Evolutionary conservation across 768 basidiomycete species (phyloP), one percentile per base, ranked within the genome.

Genomic region (Boletus sensibilis): DNA sequence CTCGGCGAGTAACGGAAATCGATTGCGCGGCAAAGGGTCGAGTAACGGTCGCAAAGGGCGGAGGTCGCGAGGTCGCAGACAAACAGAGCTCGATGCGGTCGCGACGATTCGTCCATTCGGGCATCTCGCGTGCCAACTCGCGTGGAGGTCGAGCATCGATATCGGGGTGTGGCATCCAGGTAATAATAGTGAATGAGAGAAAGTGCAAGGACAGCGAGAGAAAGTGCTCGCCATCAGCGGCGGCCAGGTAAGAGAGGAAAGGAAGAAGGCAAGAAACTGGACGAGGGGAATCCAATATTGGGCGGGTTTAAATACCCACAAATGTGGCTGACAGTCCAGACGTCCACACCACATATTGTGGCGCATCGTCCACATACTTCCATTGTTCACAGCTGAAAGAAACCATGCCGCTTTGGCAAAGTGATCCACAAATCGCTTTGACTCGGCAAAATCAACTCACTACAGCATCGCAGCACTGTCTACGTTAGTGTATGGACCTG

Each of bases 261-360:
- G 34, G 38, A 14, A 44, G 47, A 31, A 35, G 29, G 16, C 11
- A 38, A 25, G 34, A 11, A 40, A 5, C 14, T 21, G 43, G 38
- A 29, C 12, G 57, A 38, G 16, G 37, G 18, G 13, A 37, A 11
- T 38, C 31, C 16, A 31, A 31, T 6, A 35, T 16, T 42, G 39
- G 49, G 25, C 23, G 37, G 9, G 42, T 7, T 62, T 60, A 62
- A 50, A 60, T 60, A 60, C 60, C 38, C 4, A 7, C 18, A 9
- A 40, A 1, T 11, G 59, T 29, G 59, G 59, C 59, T 60, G 59
- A 62, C 59, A 14, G 23, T 35, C 20, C 9, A 16, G 9, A 21
- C 13, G 54, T 34, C 25, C 29, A 38, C 41, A 55, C 34, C 41
- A 44, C 44, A 16, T 34, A 5, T 5, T 4, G 45, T 57, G 56